Base-by-base conservation (phyloP, 2,329 filamentous ascomycete species). In the Monosporascus sp. region DNA sequence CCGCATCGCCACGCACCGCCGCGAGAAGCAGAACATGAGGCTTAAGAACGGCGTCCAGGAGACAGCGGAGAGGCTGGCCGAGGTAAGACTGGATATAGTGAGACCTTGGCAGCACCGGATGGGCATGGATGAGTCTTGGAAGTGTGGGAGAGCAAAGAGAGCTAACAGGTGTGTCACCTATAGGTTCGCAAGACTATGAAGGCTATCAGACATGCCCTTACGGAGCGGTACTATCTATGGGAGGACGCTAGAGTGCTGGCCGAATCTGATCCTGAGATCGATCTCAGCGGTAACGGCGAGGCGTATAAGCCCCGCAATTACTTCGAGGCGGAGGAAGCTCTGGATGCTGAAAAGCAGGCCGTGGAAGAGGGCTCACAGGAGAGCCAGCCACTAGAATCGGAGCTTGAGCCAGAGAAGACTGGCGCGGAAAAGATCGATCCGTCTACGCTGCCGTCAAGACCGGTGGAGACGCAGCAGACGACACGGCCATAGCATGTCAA, bases 201-300 rank as follows among this genome's bases (percentile, higher is more conserved):
- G 65, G 79, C 81, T 46, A 96, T 97, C 71, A 91, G 90, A 75
- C 88, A 94, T 61, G 82, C 86, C 49, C 76, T 97, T 65, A 93
- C 90, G 37, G 92, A 97, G 74, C 82, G 93, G 64, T 94, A 84
- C 75, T 93, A 96, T 73, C 82, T 89, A 9, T 97, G 91, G 88
- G 81, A 90, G 66, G 88, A 91, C 66, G 90, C 90, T 22, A 74
- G 83, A 49, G 73, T 80, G 55, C 73, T 89, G 58, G 89, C 87
- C 7, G 76, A 80, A 73, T 66, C 73, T 8, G 89, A 93, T 66
- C 78, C 80, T 5, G 86, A 90, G 68, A 77, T 91, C 62, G 74
- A 89, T 64, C 69, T 88, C 26, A 77, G 75, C 31, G 74, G 73
- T 34, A 63, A 74, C 3, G 76, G 74, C 4, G 70, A 74, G 38